Conservation (phyloP, 805 yeast genomes). For the Metschnikowia baotianmanensis region DNA sequence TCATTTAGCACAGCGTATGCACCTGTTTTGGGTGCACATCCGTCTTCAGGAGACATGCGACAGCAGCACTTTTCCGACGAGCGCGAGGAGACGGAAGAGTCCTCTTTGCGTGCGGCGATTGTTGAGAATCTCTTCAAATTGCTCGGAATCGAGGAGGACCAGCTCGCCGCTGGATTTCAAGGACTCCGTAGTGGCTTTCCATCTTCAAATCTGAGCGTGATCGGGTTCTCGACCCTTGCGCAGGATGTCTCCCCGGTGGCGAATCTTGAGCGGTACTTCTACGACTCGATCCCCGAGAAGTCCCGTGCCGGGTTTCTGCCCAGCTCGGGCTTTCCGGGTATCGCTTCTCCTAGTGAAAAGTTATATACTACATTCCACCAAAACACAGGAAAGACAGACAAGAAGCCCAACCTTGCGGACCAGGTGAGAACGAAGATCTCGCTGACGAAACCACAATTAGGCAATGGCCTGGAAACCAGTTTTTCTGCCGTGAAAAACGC, state of each 20-base stretch:
- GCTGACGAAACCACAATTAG: background rate
- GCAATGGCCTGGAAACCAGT: slow-evolving; percentile 26
- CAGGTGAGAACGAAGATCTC: slow-evolving; percentile 1
- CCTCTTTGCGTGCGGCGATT: slow-evolving; percentile 58
- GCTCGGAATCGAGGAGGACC: slow-evolving; percentile 56
- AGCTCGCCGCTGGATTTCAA: slow-evolving; percentile 1
- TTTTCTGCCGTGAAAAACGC: slow-evolving; percentile 53
- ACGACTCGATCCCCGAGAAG: slow-evolving; percentile 21
- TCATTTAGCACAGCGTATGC: slow-evolving; percentile 3
- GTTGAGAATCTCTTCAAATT: slow-evolving; percentile 68
- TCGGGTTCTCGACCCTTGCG: slow-evolving; percentile 28
- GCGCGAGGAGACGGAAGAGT: slow-evolving; percentile 67
- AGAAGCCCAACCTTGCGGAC: slow-evolving; percentile 2
- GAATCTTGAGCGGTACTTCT: slow-evolving; percentile 15
- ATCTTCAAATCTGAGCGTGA: slow-evolving; percentile 29
- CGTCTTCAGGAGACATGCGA: slow-evolving; percentile 5
- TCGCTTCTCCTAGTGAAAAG: slow-evolving; percentile 18
- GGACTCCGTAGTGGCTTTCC: slow-evolving; percentile 15
- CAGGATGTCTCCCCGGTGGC: slow-evolving; percentile 12
- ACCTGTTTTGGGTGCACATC: slow-evolving; percentile 1
- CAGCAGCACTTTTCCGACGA: slow-evolving; percentile 48
- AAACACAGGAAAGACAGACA: slow-evolving; percentile 3
- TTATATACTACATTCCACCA: slow-evolving; percentile 33
- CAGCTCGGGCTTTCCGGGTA: slow-evolving; percentile 2
- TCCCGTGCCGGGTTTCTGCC: slow-evolving; percentile 11